These are phyloP conservation scores for Coprinellus micaceus DNA, from an alignment of 768 basidiomycete species.

Conservation along the genomic window DNA sequence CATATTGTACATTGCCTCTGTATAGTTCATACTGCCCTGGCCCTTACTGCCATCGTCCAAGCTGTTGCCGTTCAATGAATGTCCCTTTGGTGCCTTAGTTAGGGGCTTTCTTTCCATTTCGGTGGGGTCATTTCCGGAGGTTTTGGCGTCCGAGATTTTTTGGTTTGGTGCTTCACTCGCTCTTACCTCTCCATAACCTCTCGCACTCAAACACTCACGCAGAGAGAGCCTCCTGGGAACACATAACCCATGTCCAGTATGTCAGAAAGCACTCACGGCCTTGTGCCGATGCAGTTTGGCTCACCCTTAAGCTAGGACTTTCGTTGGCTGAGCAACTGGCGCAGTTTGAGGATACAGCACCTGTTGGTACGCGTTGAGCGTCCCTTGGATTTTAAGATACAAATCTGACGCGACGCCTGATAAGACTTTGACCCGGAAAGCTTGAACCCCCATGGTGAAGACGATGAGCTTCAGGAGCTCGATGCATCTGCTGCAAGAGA, in stretches of 20 bases:
- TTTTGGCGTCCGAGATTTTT: not conserved
- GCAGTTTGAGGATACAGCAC: slow-evolving; percentile 68
- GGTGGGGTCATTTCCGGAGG: not conserved
- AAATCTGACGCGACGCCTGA: slow-evolving; percentile 1
- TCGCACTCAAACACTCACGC: too few relatives aligned
- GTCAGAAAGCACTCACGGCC: not conserved
- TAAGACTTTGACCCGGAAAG: slow-evolving; percentile 78
- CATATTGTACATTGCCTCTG: not conserved
- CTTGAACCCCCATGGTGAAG: slow-evolving; percentile 47
- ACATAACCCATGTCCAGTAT: slow-evolving; percentile 8
- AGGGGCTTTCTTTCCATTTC: not conserved
- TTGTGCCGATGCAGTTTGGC: not conserved
- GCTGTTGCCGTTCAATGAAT: not conserved
- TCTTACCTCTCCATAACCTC: not conserved
- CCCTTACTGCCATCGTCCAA: not conserved
- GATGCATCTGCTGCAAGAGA: slow-evolving; percentile 45
- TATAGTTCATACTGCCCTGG: not conserved
- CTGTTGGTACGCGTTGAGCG: slow-evolving; percentile 50
- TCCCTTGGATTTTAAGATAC: not conserved
- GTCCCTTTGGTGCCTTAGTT: not conserved
- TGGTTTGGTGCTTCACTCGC: not conserved
- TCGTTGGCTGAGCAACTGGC: slow-evolving; percentile 80
- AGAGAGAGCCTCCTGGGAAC: too few relatives aligned
- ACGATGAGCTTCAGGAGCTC: slow-evolving; percentile 36
- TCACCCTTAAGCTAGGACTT: slow-evolving; percentile 29